Conservation (phyloP, 805 yeast species). For the Metschnikowia noctiluminum region DNA sequence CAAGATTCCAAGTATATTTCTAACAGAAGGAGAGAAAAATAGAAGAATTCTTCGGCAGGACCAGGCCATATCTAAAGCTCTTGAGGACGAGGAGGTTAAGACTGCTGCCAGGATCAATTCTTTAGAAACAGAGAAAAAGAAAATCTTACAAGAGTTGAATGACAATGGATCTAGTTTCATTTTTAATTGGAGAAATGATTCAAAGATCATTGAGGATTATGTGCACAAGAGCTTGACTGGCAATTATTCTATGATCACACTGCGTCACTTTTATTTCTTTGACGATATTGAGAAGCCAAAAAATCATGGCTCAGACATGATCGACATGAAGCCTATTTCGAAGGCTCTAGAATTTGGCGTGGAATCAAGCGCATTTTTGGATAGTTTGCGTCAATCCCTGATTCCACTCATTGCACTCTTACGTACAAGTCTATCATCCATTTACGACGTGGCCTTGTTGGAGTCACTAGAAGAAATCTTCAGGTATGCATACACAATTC, state of each 20-base stretch:
- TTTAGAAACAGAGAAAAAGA: constrained; percentile 9
- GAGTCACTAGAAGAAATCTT: not conserved
- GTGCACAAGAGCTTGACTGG: constrained; percentile 12
- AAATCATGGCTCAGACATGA: not conserved
- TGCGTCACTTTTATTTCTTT: constrained; percentile 25
- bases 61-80: constrained; percentile 18
- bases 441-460: not conserved
- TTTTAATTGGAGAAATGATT: constrained; percentile 19
- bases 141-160: constrained; percentile 27
- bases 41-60: constrained; percentile 21
- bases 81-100: constrained; percentile 18
- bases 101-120: constrained; percentile 7
- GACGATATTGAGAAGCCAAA: constrained; percentile 3
- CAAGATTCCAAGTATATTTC: constrained; percentile 29
- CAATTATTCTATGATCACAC: constrained; percentile 3
- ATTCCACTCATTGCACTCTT: constrained; percentile 1
- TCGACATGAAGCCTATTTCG: not conserved
- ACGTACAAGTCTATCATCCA: not conserved
- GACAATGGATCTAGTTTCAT: constrained; percentile 27
- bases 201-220: constrained; percentile 21
- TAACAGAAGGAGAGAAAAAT: constrained; percentile 26
- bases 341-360: not conserved
- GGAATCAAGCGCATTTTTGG: not conserved
- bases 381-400: not conserved
- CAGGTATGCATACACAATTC: not conserved